These are phyloP conservation scores for Blastobotrys parvus DNA, from an alignment of 805 yeast species.

Conservation along the genomic window DNA sequence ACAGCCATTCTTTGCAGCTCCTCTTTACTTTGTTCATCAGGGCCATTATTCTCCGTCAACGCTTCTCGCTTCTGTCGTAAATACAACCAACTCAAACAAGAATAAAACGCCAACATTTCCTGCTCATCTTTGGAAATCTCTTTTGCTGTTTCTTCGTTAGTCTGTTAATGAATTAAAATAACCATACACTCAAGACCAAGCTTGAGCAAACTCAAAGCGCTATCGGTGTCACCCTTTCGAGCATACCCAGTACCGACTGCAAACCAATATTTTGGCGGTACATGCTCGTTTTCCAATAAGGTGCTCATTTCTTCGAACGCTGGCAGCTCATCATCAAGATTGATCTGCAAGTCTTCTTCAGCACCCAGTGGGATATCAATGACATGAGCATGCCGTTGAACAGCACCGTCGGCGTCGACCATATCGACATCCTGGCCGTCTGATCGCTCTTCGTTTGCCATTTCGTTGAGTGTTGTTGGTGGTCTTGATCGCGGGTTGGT, in stretches of 20 bases:
- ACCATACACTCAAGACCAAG: conserved; percentile 41
- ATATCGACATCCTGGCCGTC: neutral
- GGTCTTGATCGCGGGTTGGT: neutral
- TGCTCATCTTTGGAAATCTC: conserved; percentile 22
- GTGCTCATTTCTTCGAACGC: conserved; percentile 79
- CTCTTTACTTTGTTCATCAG: conserved; percentile 20
- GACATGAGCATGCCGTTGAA: too few relatives aligned
- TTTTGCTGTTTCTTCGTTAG: neutral
- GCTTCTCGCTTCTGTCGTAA: conserved; percentile 27
- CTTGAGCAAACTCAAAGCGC: conserved; percentile 54
- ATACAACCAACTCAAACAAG: conserved; percentile 66
- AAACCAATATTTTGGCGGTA: conserved; percentile 74
- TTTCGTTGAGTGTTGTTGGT: neutral
- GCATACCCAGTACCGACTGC: conserved; percentile 76
- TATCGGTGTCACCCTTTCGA: conserved; percentile 46
- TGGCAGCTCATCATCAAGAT: conserved; percentile 72
- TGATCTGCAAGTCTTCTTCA: conserved; percentile 81
- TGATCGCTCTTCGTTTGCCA: too few relatives aligned
- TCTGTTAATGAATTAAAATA: neutral
- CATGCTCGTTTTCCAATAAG: conserved; percentile 71
- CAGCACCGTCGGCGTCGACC: conserved; percentile 12
- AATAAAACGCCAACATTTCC: conserved; percentile 46
- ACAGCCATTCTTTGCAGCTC: conserved; percentile 35
- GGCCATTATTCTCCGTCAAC: conserved; percentile 7
- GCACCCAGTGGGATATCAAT: conserved; percentile 77